Conservation (phyloP, 352 stramenopile genomes). For the Phytophthora syringae region DNA sequence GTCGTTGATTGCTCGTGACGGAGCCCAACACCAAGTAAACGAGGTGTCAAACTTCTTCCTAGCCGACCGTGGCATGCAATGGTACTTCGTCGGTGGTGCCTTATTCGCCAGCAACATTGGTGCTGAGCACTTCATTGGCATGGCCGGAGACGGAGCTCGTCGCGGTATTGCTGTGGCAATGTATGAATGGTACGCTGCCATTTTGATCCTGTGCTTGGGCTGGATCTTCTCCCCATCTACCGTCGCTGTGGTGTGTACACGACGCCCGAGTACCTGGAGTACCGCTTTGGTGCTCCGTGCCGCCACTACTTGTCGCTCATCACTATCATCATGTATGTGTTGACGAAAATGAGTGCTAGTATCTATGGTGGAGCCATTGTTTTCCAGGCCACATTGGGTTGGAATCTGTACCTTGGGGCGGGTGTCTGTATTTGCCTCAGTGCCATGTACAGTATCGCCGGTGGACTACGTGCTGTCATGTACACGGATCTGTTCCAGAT, state of each 20-base stretch:
- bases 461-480: constrained; percentile 69
- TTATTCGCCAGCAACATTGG: constrained; percentile 77
- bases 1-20: constrained; percentile 40
- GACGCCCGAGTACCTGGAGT: constrained; percentile 60
- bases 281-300: constrained; percentile 52
- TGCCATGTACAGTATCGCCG: constrained; percentile 65
- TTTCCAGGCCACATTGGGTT: constrained; percentile 63
- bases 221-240: constrained; percentile 75
- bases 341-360: constrained; percentile 73
- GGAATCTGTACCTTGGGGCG: constrained; percentile 65
- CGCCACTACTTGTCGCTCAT: constrained; percentile 71
- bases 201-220: constrained; percentile 61
- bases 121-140: constrained; percentile 76
- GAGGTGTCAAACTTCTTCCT: constrained; percentile 68
- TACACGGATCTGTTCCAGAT: constrained; percentile 80
- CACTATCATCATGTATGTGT: constrained; percentile 68
- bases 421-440: constrained; percentile 59
- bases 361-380: constrained; percentile 72
- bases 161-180: constrained; percentile 66
- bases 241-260: constrained; percentile 62
- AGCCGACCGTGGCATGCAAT: constrained; percentile 70
- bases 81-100: constrained; percentile 68
- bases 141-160: constrained; percentile 67
- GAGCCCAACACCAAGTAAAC: constrained; percentile 31
- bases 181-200: constrained; percentile 70